A percentile compares a stretch with the other conserved stretches of the same genome.
Conservation (phyloP, 208 protist genomes). For the Wallacemonas sp. region DNA sequence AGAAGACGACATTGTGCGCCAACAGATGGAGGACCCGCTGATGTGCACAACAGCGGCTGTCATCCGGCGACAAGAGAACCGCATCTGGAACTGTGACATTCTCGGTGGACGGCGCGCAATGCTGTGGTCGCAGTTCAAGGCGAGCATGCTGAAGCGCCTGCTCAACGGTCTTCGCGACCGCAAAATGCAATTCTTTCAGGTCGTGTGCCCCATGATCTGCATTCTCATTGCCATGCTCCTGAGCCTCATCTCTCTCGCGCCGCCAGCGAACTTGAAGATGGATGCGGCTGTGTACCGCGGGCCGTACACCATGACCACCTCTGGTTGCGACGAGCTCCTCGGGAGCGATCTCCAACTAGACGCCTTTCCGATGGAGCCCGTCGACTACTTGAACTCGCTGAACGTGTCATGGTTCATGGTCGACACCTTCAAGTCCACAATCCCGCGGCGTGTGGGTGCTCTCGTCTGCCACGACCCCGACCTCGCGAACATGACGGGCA, state of each 20-base stretch:
- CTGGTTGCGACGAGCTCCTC: constrained; percentile 26
- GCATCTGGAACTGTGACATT: constrained; percentile 28
- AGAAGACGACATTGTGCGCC: constrained; percentile 15
- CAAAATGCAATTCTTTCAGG: constrained; percentile 34
- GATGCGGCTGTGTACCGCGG: constrained; percentile 24
- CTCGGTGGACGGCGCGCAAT: background rate
- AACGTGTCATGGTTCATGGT: constrained; percentile 28
- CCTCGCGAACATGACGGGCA: constrained; percentile 16
- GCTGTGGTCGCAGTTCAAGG: constrained; percentile 20
- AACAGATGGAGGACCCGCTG: constrained; percentile 5
- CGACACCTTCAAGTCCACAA: constrained; percentile 27
- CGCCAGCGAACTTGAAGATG: constrained; percentile 19
- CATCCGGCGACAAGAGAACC: constrained; percentile 17
- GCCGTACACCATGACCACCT: constrained; percentile 22
- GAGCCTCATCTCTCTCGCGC: constrained; percentile 23
- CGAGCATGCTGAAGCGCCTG: constrained; percentile 39
- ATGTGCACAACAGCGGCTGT: constrained; percentile 4
- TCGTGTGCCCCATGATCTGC: constrained; percentile 38
- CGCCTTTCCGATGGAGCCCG: constrained; percentile 14
- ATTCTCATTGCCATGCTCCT: constrained; percentile 49
- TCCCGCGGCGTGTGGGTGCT: constrained; percentile 13
- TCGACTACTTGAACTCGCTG: constrained; percentile 9
- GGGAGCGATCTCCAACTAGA: constrained; percentile 19
- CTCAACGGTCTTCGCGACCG: constrained; percentile 33
- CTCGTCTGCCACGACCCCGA: constrained; percentile 29